Evolutionary conservation across 495 filamentous ascomycete genomes (phyloP).

Genomic region (Filosporella fistucella): DNA sequence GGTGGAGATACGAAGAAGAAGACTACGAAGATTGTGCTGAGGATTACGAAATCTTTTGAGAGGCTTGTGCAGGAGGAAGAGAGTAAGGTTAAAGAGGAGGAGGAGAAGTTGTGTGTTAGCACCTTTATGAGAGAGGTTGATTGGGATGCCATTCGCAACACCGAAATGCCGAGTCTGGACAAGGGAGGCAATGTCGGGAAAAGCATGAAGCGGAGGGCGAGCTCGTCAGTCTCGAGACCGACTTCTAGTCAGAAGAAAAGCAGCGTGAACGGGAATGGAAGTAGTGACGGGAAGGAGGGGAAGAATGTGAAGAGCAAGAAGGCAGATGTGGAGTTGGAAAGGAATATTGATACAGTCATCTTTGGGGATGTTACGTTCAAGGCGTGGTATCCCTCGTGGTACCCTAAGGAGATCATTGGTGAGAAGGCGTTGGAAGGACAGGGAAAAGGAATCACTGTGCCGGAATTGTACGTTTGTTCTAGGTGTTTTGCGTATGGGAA

Average conservation of each 20-base stretch:
- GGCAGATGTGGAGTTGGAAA: conserved; percentile 18
- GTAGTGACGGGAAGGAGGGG: background rate
- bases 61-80: no score
- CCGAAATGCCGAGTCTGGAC: conserved; percentile 1
- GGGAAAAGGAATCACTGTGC: conserved; percentile 32
- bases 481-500: conserved; percentile 91
- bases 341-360: conserved; percentile 70
- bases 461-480: conserved; percentile 79
- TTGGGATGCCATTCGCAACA: background rate
- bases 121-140: background rate
- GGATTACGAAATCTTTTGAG: no score
- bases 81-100: background rate
- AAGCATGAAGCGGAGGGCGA: no score
- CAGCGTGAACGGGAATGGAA: no score
- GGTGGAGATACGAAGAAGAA: no score
- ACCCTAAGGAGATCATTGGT: conserved; percentile 71
- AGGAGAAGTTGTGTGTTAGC: background rate
- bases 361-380: conserved; percentile 69
- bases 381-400: conserved; percentile 73
- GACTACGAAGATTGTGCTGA: no score
- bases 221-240: no score
- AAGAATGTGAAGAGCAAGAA: background rate
- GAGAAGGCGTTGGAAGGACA: conserved; percentile 36
- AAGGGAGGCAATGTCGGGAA: no score
- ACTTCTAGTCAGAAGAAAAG: no score